Percentiles rank a stretch among this genome's conserved stretches.
phyloP scores from a whole-genome alignment of 371 early-diverging fungal genomes.

The Rozella allomycis region DNA sequence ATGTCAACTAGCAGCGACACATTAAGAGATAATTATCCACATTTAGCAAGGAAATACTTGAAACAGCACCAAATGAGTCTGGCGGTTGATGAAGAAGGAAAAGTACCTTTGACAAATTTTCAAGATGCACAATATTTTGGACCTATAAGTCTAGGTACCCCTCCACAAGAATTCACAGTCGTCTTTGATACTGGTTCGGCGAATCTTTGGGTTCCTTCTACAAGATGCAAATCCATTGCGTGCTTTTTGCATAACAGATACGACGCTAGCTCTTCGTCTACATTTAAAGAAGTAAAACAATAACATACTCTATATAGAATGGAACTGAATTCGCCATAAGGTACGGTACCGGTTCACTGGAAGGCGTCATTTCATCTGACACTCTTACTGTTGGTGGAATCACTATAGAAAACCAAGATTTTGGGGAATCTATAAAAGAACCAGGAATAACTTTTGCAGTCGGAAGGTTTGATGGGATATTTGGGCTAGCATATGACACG shows the following conservation, averaged over 20 bases:
- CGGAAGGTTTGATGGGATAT: conserved; percentile 79
- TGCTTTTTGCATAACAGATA: conserved; percentile 75
- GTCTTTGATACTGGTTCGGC: conserved; percentile 76
- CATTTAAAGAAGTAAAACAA: too few relatives aligned
- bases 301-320: too few relatives aligned
- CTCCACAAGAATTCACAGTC: conserved; percentile 66
- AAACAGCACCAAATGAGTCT: too few relatives aligned
- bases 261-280: conserved; percentile 41
- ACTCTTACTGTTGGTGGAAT: conserved; percentile 46
- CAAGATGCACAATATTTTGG: conserved; percentile 63
- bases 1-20: too few relatives aligned
- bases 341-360: conserved; percentile 74
- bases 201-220: conserved; percentile 92
- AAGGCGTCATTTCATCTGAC: conserved; percentile 60
- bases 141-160: conserved; percentile 21
- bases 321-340: conserved; percentile 63
- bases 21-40: too few relatives aligned
- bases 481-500: conserved; percentile 69
- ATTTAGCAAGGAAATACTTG: too few relatives aligned
- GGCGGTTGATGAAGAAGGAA: conserved; percentile 19
- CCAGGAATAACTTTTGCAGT: conserved; percentile 56
- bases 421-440: conserved; percentile 78
- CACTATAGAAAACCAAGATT: conserved; percentile 36
- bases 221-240: conserved; percentile 69
- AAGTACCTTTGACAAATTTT: conserved; percentile 71